Percentiles rank a stretch among this genome's conserved stretches.
Conservation (phyloP, 1,284 basidiomycete genomes). For the Sporisorium reilianum region DNA sequence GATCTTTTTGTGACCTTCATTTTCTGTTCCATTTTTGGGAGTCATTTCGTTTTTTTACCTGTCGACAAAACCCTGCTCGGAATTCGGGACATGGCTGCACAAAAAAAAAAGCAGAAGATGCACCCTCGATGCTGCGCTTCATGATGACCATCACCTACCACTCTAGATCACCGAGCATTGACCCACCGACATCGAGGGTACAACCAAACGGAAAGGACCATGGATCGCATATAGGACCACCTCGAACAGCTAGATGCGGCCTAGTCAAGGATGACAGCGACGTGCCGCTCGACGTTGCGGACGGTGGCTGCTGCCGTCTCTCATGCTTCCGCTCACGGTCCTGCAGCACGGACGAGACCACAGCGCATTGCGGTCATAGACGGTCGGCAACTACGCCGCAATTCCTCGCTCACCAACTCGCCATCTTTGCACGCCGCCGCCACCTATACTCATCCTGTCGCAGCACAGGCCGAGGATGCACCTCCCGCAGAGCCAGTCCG, state of each 20-base stretch:
- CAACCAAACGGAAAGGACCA: neutral
- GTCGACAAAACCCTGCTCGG: neutral
- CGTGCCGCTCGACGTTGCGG: conserved; percentile 2
- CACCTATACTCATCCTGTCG: neutral
- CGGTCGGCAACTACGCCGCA: neutral
- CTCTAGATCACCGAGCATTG: neutral
- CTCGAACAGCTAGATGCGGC: neutral
- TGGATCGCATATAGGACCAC: neutral
- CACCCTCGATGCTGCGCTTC: neutral
- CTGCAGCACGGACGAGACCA: neutral
- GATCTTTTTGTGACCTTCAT: neutral
- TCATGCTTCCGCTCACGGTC: neutral
- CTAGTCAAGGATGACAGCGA: conserved; percentile 8
- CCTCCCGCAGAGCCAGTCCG: neutral
- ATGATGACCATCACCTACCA: neutral
- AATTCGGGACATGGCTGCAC: neutral
- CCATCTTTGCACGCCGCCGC: neutral
- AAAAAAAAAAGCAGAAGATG: neutral
- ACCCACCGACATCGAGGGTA: neutral
- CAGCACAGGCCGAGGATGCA: neutral
- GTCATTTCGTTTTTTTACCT: neutral
- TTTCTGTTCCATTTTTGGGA: neutral
- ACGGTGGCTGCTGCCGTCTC: conserved; percentile 12
- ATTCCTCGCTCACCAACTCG: conserved; percentile 2
- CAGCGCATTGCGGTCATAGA: neutral